Base-by-base conservation (phyloP, 345 rosid species). In the Pugionium dolabratum region DNA sequence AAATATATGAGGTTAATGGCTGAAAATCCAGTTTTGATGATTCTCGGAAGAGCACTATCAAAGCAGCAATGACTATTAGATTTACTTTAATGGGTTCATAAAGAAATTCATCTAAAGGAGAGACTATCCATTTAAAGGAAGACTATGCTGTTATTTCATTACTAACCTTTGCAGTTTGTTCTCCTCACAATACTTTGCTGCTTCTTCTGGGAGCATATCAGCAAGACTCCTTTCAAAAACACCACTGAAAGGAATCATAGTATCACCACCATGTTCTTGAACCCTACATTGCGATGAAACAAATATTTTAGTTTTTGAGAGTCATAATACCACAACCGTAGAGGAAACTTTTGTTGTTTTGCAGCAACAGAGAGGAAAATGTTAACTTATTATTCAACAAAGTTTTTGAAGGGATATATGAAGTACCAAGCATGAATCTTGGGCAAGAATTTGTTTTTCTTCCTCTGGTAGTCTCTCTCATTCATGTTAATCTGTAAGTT, bases 351-450 rank as follows among this genome's bases (percentile, higher is more conserved):
- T 26, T 27, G 61, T 41, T 50, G 44, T 30, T 61, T 26, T 27
- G 61, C 48, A 59, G 44, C 30, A 58, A 49, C 51, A 33, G 34
- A 35, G 18, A 11, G 30, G 37, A 0, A 51, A 26, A 10, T 4
- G 7, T 6, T 43, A 28, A 45, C 62, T 36, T 9, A 7, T 57
- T 51, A 46, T 40, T 54, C 36, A 52, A 54, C n/a, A 65, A n/a
- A 54, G 64, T 37, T 60, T 46, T 5, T 28, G 18, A 51, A 59
- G 30, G n/a, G 53, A 59, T 66, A 53, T 35, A 37, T 25, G 50
- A n/a, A 33, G 54, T 67, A 94, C 99, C 99, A 94, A 63, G 99
- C 92, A 75, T 94, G 96, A 79, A 90, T 94, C 87, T 94, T 94
- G 9, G 97, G 96, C 80, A 90, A 83, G 72, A 85, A 90, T 77